A percentile compares a stretch with the other conserved stretches of the same genome.
Evolutionary conservation across 768 basidiomycete species (phyloP).

Genomic region (Boletus barrowsii): DNA sequence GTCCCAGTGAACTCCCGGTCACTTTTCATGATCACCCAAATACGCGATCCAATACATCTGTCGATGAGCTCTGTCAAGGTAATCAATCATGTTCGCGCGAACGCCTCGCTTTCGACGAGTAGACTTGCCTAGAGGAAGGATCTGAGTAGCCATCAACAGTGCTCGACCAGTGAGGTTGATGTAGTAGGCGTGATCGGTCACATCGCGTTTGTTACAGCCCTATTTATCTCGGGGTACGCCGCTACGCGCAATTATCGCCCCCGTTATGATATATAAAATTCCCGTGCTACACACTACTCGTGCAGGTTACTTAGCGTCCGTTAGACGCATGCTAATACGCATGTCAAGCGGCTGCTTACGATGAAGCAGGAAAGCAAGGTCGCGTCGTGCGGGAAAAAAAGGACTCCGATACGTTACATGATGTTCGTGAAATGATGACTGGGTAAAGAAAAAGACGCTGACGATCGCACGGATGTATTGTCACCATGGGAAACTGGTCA

Average conservation of each 20-base stretch:
- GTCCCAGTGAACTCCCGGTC: slow-evolving; percentile 97
- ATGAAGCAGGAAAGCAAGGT: slow-evolving; percentile 19
- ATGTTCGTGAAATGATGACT: slow-evolving; percentile 20
- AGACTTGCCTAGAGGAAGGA: slow-evolving; percentile 79
- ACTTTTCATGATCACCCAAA: slow-evolving; percentile 98
- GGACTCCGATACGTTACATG: slow-evolving; percentile 14
- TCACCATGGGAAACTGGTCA: slow-evolving; percentile 19
- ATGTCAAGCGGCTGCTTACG: slow-evolving; percentile 19
- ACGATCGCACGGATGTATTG: background rate
- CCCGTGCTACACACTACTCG: slow-evolving; percentile 16
- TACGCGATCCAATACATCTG: slow-evolving; percentile 92
- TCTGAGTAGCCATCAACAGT: slow-evolving; percentile 81
- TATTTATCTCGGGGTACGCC: slow-evolving; percentile 5
- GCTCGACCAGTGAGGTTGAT: background rate
- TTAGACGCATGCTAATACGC: slow-evolving; percentile 31
- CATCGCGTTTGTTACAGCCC: slow-evolving; percentile 5
- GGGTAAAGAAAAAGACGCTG: slow-evolving; percentile 9
- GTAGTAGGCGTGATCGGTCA: slow-evolving; percentile 4
- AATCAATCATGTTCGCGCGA: background rate
- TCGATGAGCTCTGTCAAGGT: slow-evolving; percentile 80
- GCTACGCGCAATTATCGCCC: slow-evolving; percentile 17
- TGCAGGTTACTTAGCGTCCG: slow-evolving; percentile 28
- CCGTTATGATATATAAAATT: slow-evolving; percentile 19
- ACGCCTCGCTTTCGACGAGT: background rate
- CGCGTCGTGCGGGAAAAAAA: slow-evolving; percentile 10